phyloP scores from a whole-genome alignment of 1,284 basidiomycete genomes.

The Spongiforma sp. region DNA sequence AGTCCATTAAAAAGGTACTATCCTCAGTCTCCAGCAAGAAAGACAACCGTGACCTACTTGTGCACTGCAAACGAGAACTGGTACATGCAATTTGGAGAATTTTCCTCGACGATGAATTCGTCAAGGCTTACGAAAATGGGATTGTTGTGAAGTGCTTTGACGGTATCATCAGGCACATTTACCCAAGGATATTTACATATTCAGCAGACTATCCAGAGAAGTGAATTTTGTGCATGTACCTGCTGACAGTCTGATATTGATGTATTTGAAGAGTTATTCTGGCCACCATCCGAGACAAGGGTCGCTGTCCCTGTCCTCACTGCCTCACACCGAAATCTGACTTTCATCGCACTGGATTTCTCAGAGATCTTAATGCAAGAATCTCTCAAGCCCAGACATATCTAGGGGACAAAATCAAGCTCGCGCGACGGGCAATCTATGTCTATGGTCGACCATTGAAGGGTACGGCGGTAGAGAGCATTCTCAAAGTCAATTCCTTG shows the following conservation, averaged over 20 bases:
- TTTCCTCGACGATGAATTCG: neutral
- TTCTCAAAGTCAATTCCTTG: constrained; percentile 1
- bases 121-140: neutral
- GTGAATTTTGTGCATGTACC: neutral
- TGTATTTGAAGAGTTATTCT: neutral
- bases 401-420: neutral
- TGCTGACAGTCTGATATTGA: neutral
- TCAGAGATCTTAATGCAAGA: neutral
- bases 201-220: neutral
- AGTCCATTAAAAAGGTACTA: neutral
- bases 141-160: neutral
- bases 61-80: neutral
- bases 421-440: neutral
- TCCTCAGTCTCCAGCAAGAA: neutral
- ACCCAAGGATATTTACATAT: neutral
- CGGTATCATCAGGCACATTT: neutral
- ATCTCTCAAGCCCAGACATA: neutral
- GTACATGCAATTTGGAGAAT: neutral
- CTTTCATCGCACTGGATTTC: neutral
- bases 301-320: too few species aligned
- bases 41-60: neutral
- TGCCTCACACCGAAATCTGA: neutral
- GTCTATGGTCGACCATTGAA: neutral
- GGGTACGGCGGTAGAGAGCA: neutral
- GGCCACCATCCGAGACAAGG: neutral